phyloP scores from a whole-genome alignment of 2,329 filamentous ascomycete genomes.

The Clonostachys chloroleuca region DNA sequence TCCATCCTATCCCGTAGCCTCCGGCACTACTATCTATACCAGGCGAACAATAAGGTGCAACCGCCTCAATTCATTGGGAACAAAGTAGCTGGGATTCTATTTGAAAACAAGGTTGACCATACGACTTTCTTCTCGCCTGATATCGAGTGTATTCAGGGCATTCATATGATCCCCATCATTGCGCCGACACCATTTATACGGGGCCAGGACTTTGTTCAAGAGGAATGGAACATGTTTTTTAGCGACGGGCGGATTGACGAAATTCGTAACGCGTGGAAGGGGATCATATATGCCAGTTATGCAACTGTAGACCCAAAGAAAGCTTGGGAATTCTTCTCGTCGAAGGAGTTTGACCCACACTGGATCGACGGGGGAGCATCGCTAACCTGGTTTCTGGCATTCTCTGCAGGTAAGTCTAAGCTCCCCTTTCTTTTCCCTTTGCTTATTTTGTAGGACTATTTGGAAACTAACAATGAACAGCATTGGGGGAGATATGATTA shows the following conservation, averaged over 20 bases:
- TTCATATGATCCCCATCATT: conserved; percentile 78
- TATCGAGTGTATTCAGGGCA: conserved; percentile 69
- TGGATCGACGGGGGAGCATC: conserved; percentile 82
- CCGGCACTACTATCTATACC: conserved; percentile 79
- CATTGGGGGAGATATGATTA: background rate
- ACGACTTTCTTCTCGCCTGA: conserved; percentile 81
- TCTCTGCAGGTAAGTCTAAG: conserved; percentile 48
- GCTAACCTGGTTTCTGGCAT: conserved; percentile 80
- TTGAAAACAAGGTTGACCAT: conserved; percentile 95
- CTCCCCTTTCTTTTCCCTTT: background rate
- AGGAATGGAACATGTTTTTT: conserved; percentile 85
- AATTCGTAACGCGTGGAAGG: conserved; percentile 76
- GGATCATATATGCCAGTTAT: conserved; percentile 78
- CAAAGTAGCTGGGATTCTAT: conserved; percentile 68
- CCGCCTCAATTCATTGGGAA: conserved; percentile 77
- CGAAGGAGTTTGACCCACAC: conserved; percentile 56
- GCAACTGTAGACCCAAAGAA: conserved; percentile 68
- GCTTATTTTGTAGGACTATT: background rate
- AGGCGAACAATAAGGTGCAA: conserved; percentile 61
- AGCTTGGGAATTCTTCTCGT: conserved; percentile 72
- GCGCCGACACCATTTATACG: conserved; percentile 67
- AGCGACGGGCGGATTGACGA: conserved; percentile 57
- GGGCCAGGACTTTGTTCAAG: conserved; percentile 62
- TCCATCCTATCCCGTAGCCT: conserved; percentile 71
- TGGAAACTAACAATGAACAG: background rate